Evolutionary conservation across 1,139 yeast genomes (phyloP), one percentile per base, ranked within the genome.

Genomic region (Saccharomycopsis crataegensis): DNA sequence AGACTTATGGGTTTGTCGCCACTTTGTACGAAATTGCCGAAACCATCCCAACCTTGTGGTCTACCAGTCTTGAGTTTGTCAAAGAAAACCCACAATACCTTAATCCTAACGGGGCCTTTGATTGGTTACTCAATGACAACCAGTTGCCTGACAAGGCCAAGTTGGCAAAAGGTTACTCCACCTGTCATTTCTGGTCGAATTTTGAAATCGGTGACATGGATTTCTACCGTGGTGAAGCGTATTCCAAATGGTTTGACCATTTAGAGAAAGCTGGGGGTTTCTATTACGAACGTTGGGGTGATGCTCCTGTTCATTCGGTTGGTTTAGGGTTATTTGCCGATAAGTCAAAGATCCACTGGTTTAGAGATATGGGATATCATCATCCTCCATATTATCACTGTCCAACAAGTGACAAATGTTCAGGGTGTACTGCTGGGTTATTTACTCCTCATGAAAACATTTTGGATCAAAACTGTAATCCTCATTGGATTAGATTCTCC

Each of bases 211-310:
- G 83, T 31, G 83, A 86, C 61, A 78, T 88, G 84, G 90, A 86
- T 60, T 88, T 88, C 62, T 86, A 75, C 70, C 71, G 95, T 44
- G 70, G 77, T 28, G 81, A 83, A 57, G 80, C 86, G 1, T 88
- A 88, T 65, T 70, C 72, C 46, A 70, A 72, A 16, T 88, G 87
- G 82, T 79, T 83, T 60, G 72, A 83, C 49, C 70, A 75, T 64
- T 70, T 88, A 43, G 95, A 88, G 59, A 61, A 73, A 6, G 69
- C 82, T 0, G 95, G 95, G 11, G 90, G 90, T 3, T 87, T 87
- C 63, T 88, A 86, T 64, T 87, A 87, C 62, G 96, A 88, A 66
- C 70, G 96, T 56, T 87, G 96, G 96, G 96, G 96, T 1, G 96
- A 87, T 68, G 96, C 96, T 0, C 96, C 96, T 0, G 91, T 87